Evolutionary conservation across 2,329 filamentous ascomycete species (phyloP), one percentile per base, ranked within the genome.

Genomic region (Calonectria crousiana): DNA sequence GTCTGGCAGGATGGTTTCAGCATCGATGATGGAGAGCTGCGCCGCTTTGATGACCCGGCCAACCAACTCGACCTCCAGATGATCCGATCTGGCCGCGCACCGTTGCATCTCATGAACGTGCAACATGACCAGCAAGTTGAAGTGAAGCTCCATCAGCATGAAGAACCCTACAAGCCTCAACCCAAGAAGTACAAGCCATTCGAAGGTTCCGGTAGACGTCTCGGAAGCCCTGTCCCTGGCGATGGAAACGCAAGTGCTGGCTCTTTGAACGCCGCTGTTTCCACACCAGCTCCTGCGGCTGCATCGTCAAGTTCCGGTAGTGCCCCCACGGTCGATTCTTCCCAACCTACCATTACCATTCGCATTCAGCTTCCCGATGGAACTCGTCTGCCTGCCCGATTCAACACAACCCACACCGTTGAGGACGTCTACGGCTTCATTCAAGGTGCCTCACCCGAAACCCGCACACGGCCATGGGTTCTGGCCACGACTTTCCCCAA

Each of bases 1-100:
- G 89, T 97, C 56, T 97, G 95, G 95, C 89, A 90, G 52, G 93
- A 97, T 81, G 95, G 95, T 18, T 96, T 97, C 86, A 96, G 94
- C 77, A 92, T 97, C 74, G 95, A 96, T 74, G 94, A 97, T 80
- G 95, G 95, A 34, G 90, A 92, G 60, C 90, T 97, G 47, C 92
- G 91, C 82, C 92, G 94, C 71, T 96, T 95, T 81, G 93, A 96
- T 80, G 94, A 97, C 83, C 94, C 94, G 0, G 89, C 89, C 36
- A 95, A 96, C 82, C 91, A 92, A 36, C 88, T 89, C 65, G 93
- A 94, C 68, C 87, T 97, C 56, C 88, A 92, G 72, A 93, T 95
- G 89, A 97, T 97, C 80, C 92, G 94, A 74, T 89, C 91, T 26
- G 95, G 95, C 11, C 92, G 94, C 23, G 95, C 94, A 0, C 95